Evolutionary conservation across 2,329 filamentous ascomycete genomes (phyloP), one percentile per base, ranked within the genome.

Genomic region (Canariomyces notabilis): DNA sequence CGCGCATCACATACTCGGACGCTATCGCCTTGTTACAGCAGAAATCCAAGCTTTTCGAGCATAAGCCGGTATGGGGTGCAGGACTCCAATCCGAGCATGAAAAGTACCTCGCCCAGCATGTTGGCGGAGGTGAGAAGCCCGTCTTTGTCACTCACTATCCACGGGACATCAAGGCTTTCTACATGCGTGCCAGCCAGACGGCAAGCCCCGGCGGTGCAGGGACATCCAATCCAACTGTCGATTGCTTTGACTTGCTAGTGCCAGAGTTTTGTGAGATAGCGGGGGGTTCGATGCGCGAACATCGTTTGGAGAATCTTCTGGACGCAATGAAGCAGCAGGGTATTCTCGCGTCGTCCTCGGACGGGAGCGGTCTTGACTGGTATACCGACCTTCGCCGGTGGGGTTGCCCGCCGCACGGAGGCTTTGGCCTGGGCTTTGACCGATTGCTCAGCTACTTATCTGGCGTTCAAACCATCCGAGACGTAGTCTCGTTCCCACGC

Each of bases 101-200:
- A 68, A 88, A 82, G 62, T 95, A 83, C 63, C 76, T 98, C 44
- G 89, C 93, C 38, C 74, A 79, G 43, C 52, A 65, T 41, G 66
- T 71, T n/a, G 68, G 68, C 37, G 67, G 70, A 22, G 69, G 70
- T 33, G 65, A 64, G 55, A 70, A 77, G 38, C 93, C 93, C 6
- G 75, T 97, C 36, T 97, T 97, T 63, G 82, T 98, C 54, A 97
- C 90, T 12, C 77, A 96, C 64, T 98, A 96, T 62, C 93, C 93
- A n/a, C 80, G 80, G 54, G 72, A 75, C 38, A 82, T 93, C 64
- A 98, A 98, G 68, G 88, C 91, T 9, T 98, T 97, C 68, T 98
- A 77, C 64, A 77, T 77, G 74, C 69, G 65, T 34, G 66, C 67
- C 43, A 68, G 42, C 32, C 52, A 44, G 37, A 11, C 33, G 5